Evolutionary conservation across 2,329 filamentous ascomycete species (phyloP).

Genomic region (Herpotrichia juniperi): DNA sequence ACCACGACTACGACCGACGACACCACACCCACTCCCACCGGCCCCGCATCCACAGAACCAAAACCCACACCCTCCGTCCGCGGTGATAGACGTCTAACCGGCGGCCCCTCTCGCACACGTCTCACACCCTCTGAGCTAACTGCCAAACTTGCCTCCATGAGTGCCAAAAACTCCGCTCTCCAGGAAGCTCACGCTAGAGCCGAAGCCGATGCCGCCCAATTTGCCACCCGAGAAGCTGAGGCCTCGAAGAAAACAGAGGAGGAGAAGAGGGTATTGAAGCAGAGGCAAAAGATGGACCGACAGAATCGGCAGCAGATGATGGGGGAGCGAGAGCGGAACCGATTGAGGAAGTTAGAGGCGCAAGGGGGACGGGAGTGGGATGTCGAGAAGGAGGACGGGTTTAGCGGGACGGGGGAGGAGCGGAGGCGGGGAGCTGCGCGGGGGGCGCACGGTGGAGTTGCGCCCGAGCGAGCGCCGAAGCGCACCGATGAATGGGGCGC

Average conservation of each 20-base stretch:
- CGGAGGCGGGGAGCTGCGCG: slow-evolving; percentile 53
- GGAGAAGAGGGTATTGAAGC: slow-evolving; percentile 43
- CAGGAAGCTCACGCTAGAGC: slow-evolving; percentile 67
- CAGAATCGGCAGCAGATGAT: slow-evolving; percentile 65
- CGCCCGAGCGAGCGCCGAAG: slow-evolving; percentile 33
- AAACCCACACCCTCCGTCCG: slow-evolving; percentile 35
- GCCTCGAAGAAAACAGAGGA: slow-evolving; percentile 57
- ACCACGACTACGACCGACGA: slow-evolving; percentile 17
- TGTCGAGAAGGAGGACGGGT: slow-evolving; percentile 65
- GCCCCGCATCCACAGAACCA: slow-evolving; percentile 23
- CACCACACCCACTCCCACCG: slow-evolving; percentile 16
- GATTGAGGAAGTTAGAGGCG: slow-evolving; percentile 64
- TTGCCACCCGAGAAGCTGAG: slow-evolving; percentile 67
- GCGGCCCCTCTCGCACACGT: slow-evolving; percentile 38
- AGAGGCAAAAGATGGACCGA: slow-evolving; percentile 53
- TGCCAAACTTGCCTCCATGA: slow-evolving; percentile 65
- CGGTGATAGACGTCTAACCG: slow-evolving; percentile 41
- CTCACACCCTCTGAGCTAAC: slow-evolving; percentile 69
- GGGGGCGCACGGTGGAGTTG: slow-evolving; percentile 60
- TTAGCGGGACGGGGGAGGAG: slow-evolving; percentile 48
- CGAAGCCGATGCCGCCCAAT: slow-evolving; percentile 71
- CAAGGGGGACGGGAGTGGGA: slow-evolving; percentile 68
- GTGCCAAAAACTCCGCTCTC: slow-evolving; percentile 65
- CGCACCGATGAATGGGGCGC: slow-evolving; percentile 22
- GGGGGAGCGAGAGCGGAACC: slow-evolving; percentile 66